Evolutionary conservation across 2,329 filamentous ascomycete genomes (phyloP).

Genomic region (Xylariaceae sp.): DNA sequence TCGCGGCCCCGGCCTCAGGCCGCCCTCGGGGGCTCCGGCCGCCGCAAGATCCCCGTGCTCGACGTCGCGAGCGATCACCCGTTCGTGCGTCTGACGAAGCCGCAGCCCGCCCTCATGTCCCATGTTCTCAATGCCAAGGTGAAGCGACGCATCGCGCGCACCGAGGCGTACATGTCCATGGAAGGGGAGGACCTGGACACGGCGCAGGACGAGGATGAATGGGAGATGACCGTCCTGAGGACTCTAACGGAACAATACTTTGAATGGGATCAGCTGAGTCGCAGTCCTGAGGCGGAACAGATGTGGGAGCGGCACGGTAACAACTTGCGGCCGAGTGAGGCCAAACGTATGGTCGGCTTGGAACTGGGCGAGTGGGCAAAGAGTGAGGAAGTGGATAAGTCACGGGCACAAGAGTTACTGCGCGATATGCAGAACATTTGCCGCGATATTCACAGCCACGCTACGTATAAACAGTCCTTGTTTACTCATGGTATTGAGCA

Average conservation of each 20-base stretch:
- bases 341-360: too few relatives aligned
- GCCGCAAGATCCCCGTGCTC: slow-evolving; percentile 56
- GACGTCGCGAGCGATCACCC: slow-evolving; percentile 52
- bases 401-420: too few relatives aligned
- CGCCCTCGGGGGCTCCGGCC: slow-evolving; percentile 40
- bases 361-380: too few relatives aligned
- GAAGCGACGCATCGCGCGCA: slow-evolving; percentile 42
- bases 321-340: too few relatives aligned
- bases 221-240: background rate
- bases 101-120: slow-evolving; percentile 57
- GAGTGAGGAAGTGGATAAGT: too few relatives aligned
- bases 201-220: slow-evolving; percentile 6
- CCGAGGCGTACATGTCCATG: slow-evolving; percentile 30
- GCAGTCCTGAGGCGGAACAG: too few relatives aligned
- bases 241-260: too few relatives aligned
- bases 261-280: too few relatives aligned
- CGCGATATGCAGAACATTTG: too few relatives aligned
- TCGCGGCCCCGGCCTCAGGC: slow-evolving; percentile 44
- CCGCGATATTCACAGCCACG: slow-evolving; percentile 5
- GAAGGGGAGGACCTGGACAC: slow-evolving; percentile 26
- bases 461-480: slow-evolving; percentile 9
- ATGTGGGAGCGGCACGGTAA: too few relatives aligned
- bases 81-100: slow-evolving; percentile 63
- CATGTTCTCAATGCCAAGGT: slow-evolving; percentile 39
- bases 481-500: slow-evolving; percentile 1